Conservation (phyloP, 257 asterid genomes). For the Plectranthus barbatus region DNA sequence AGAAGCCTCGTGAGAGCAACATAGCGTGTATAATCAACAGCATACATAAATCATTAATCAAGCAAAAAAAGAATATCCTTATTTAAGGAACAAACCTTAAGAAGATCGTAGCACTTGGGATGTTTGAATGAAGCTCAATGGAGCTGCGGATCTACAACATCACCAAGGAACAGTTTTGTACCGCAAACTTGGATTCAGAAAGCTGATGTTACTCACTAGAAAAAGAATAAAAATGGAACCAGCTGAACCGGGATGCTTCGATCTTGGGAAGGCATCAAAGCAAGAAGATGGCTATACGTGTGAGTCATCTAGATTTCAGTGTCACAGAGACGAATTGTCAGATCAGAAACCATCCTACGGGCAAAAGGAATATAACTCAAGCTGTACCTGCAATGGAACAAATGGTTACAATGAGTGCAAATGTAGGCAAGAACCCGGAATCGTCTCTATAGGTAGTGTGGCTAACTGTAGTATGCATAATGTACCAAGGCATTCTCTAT, state of each 20-base stretch:
- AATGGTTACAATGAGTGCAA: not conserved
- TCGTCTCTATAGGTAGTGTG: not conserved
- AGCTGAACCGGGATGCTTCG: slow-evolving; percentile 3
- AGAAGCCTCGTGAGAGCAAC: not conserved
- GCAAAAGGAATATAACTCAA: slow-evolving; percentile 91
- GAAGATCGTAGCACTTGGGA: not conserved
- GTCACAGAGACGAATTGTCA: slow-evolving; percentile 83
- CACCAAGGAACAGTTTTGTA: not conserved
- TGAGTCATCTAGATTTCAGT: slow-evolving; percentile 61
- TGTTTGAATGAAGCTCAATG: not conserved
- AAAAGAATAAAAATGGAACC: slow-evolving; percentile 17
- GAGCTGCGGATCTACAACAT: not conserved
- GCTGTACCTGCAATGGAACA: slow-evolving; percentile 75
- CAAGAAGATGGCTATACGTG: slow-evolving; percentile 4
- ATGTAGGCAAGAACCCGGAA: not conserved
- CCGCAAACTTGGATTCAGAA: not conserved
- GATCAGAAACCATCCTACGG: slow-evolving; percentile 72
- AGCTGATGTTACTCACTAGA: not conserved
- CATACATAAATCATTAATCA: not conserved
- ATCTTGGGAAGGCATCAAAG: slow-evolving; percentile 1
- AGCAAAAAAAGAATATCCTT: not conserved
- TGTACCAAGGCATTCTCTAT: not conserved
- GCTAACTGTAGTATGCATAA: not conserved
- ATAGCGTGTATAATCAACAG: not conserved
- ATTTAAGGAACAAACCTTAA: not conserved